Base-by-base conservation (phyloP, 192 early-diverging fungal species). In the Diversispora epigaea region DNA sequence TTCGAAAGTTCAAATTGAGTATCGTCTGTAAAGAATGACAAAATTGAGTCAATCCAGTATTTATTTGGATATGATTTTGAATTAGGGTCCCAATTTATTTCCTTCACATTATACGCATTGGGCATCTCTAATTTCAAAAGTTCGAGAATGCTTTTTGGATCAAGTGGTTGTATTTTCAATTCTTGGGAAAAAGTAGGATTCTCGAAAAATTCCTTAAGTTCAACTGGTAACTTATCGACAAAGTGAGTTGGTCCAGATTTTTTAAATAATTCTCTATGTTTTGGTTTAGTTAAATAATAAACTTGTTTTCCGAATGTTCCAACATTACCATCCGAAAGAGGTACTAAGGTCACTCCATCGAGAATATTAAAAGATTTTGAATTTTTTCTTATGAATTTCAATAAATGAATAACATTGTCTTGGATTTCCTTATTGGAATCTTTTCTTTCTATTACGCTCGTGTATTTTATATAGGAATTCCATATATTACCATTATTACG, bases 41-140 rank as follows among this genome's bases (percentile, higher is more conserved):
- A 64, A n/a, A 64, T 64, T 43, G 43, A 4, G 3, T 64, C n/a
- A n/a, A 64, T 14, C 62, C 62, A 64, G 40, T 64, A 14, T 15
- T n/a, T 17, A 43, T 64, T 64, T 64, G 39, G 39, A 41, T 44
- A n/a, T 44, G 6, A 5, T 17, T 64, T 64, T 4, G 12, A 8
- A 60, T 60, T 8, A 25, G 19, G 41, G n/a, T 64, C 17, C 17
- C 41, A 64, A 19, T 64, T 40, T 41, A 64, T 44, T 64, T 64
- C 62, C 8, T 44, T 64, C 15, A 17, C 41, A 3, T 43, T 14
- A 9, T 43, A 32, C 25, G 2, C 10, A 14, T 58, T 3, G 21
- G 19, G 40, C 15, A 64, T 19, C 12, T 44, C 41, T n/a, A 41
- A 64, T 2, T 7, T n/a, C 17, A 64, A 19, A 41, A 64, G 39